phyloP scores from a whole-genome alignment of 257 asterid genomes.

The Linderniella brevidens region DNA sequence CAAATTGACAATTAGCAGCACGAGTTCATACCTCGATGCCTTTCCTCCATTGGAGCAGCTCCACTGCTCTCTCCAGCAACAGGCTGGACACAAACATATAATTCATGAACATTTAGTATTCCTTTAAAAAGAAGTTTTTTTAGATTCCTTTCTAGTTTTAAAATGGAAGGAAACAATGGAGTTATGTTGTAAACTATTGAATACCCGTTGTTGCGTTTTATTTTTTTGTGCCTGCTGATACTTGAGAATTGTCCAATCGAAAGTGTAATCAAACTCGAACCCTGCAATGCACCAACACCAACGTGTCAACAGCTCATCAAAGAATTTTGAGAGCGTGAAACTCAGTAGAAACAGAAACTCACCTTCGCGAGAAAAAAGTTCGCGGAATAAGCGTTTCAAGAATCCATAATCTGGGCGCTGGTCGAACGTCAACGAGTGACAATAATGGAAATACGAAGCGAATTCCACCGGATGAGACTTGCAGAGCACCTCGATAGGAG shows the following conservation, averaged over 20 bases:
- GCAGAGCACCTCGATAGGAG: constrained; percentile 97
- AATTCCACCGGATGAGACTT: constrained; percentile 94
- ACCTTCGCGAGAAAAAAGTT: constrained; percentile 90
- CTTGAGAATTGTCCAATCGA: constrained; percentile 96
- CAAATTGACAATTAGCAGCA: neutral
- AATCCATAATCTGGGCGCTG: constrained; percentile 95
- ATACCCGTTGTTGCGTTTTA: constrained; percentile 73
- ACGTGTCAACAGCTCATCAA: too few relatives aligned
- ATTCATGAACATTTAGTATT: constrained; percentile 1
- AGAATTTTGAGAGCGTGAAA: neutral
- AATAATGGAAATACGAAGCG: constrained; percentile 85
- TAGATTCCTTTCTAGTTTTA: neutral
- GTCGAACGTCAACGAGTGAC: constrained; percentile 88
- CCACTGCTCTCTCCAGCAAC: constrained; percentile 72
- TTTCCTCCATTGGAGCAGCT: constrained; percentile 43
- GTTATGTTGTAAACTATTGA: constrained; percentile 8
- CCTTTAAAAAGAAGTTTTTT: neutral
- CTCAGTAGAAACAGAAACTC: constrained; percentile 2
- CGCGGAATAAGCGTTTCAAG: constrained; percentile 80
- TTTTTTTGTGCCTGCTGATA: constrained; percentile 84
- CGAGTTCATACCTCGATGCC: constrained; percentile 43
- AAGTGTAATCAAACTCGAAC: constrained; percentile 72
- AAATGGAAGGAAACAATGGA: neutral
- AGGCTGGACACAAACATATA: constrained; percentile 3
- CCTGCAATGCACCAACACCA: constrained; percentile 34